Evolutionary conservation across 2,329 filamentous ascomycete species (phyloP).

Genomic region (Aureobasidium sp.): DNA sequence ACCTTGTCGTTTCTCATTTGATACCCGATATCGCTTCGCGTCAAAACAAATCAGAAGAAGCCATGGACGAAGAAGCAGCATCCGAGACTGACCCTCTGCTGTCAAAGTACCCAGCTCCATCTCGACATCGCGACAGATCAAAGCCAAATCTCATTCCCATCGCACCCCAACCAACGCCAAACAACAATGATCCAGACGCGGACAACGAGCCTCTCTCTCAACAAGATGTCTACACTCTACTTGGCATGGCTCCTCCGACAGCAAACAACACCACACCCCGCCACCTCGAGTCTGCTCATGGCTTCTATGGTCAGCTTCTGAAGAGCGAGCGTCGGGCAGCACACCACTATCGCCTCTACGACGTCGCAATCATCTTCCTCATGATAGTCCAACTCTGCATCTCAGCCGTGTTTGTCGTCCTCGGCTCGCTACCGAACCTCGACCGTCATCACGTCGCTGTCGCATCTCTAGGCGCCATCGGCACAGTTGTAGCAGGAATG

Average conservation of each 20-base stretch:
- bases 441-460: conserved; percentile 22
- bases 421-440: conserved; percentile 22
- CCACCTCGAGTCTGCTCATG: conserved; percentile 19
- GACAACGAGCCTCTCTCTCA: conserved; percentile 17
- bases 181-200: conserved; percentile 17
- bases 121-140: neutral
- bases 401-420: conserved; percentile 28
- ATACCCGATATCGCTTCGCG: neutral
- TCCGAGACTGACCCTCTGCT: conserved; percentile 7
- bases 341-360: conserved; percentile 24
- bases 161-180: conserved; percentile 10
- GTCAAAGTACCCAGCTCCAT: neutral
- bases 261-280: conserved; percentile 17
- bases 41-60: neutral
- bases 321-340: conserved; percentile 17
- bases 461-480: conserved; percentile 24
- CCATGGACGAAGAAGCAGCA: neutral
- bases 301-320: conserved; percentile 21
- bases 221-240: conserved; percentile 23
- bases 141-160: neutral
- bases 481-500: conserved; percentile 25
- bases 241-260: conserved; percentile 22
- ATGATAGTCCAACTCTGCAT: conserved; percentile 26
- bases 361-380: conserved; percentile 22
- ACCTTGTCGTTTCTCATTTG: neutral